These are phyloP conservation scores for Hypoxylon subgilvum DNA, from an alignment of 495 filamentous ascomycete species.

Conservation along the genomic window DNA sequence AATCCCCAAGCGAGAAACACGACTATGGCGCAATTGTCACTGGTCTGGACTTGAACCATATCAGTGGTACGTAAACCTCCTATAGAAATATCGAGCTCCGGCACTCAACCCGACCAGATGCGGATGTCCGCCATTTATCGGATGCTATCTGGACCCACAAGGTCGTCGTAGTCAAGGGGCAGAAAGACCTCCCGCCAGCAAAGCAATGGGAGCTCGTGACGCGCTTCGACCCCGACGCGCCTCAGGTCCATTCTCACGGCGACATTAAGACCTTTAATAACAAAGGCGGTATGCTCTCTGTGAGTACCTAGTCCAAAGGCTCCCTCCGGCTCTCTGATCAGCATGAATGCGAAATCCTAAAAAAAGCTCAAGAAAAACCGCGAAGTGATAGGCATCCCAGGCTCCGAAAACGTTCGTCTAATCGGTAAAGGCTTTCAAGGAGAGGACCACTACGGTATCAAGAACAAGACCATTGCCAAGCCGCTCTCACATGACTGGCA, in stretches of 20 bases:
- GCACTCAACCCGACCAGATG: slow-evolving; percentile 33
- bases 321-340: background rate
- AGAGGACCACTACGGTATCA: slow-evolving; percentile 50
- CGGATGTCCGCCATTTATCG: slow-evolving; percentile 44
- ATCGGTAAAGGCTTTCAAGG: slow-evolving; percentile 54
- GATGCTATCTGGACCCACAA: slow-evolving; percentile 50
- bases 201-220: slow-evolving; percentile 53
- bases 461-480: slow-evolving; percentile 43
- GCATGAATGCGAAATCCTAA: slow-evolving; percentile 4
- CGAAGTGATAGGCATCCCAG: slow-evolving; percentile 48
- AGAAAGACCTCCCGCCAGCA: slow-evolving; percentile 44
- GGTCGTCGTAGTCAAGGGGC: slow-evolving; percentile 48
- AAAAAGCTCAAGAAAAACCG: slow-evolving; percentile 33
- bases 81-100: background rate
- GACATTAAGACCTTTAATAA: slow-evolving; percentile 45
- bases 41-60: slow-evolving; percentile 39
- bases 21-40: slow-evolving; percentile 39
- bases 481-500: slow-evolving; percentile 49
- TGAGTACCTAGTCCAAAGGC: slow-evolving; percentile 10
- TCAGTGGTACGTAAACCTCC: slow-evolving; percentile 23
- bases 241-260: slow-evolving; percentile 47
- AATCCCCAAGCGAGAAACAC: slow-evolving; percentile 33
- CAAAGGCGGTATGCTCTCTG: slow-evolving; percentile 37
- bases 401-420: slow-evolving; percentile 50
- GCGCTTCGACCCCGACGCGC: slow-evolving; percentile 47